These are phyloP conservation scores for Aristolochia fimbriata DNA, from an alignment of 164 flowering plant genomes.

Conservation along the genomic window DNA sequence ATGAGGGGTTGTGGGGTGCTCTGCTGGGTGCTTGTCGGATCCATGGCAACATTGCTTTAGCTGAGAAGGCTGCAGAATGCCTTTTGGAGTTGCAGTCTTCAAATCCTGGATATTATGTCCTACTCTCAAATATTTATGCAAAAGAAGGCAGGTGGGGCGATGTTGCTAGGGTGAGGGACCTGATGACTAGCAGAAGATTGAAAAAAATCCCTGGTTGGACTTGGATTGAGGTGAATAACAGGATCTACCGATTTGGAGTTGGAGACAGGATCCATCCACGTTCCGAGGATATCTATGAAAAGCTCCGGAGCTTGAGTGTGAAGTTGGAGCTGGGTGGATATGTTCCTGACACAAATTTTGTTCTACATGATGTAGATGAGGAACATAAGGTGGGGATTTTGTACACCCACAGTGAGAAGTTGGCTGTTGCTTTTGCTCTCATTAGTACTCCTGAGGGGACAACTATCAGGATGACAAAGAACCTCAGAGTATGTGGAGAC, in stretches of 20 bases:
- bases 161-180: constrained; percentile 34
- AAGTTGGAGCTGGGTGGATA: constrained; percentile 44
- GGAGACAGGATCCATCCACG: constrained; percentile 40
- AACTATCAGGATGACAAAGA: constrained; percentile 38
- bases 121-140: constrained; percentile 55
- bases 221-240: constrained; percentile 40
- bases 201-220: constrained; percentile 54
- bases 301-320: constrained; percentile 22
- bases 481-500: constrained; percentile 49
- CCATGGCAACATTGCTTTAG: constrained; percentile 30
- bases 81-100: constrained; percentile 39
- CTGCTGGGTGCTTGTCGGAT: constrained; percentile 48
- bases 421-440: constrained; percentile 49
- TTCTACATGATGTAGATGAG: constrained; percentile 52
- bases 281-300: constrained; percentile 28
- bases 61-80: constrained; percentile 36
- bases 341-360: constrained; percentile 45
- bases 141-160: constrained; percentile 50
- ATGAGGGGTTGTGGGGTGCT: constrained; percentile 47
- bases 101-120: constrained; percentile 45
- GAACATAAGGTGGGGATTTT: constrained; percentile 36
- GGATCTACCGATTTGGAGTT: constrained; percentile 29
- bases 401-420: constrained; percentile 41
- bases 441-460: constrained; percentile 24
- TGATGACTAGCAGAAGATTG: constrained; percentile 28